Evolutionary conservation across 129 eudicot species (phyloP), one percentile per base, ranked within the genome.

Genomic region (Chrysanthemum seticuspe): DNA sequence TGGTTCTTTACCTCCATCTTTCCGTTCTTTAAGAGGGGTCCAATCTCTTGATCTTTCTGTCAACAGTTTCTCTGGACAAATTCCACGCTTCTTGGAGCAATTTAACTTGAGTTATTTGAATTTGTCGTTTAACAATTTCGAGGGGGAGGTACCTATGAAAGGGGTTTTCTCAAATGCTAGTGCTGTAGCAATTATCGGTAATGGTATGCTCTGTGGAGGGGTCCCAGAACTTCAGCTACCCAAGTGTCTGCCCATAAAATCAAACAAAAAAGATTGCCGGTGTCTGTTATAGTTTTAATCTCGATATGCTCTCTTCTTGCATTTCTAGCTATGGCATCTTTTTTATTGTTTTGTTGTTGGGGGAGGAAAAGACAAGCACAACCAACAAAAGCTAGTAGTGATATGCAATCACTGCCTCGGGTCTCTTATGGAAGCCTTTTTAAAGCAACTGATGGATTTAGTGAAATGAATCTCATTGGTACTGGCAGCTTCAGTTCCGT

Each of bases 381-480:
- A 6, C 48, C 80, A 47, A 15, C 21, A n/a, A 53, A 44, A 21
- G 54, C 47, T 14, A 48, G 74, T 14, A 34, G 70, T 52, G 5
- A 13, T 0, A 21, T 13, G 62, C 56, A 71, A 72, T 67, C 53
- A 9, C 54, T 77, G 47, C 59, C 81, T 31, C 71, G 72, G 69
- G 67, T 82, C 15, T 72, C 85, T 13, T 82, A 77, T 53, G 76
- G 78, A 61, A 72, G 66, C 57, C 70, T 82, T 40, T 72, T 73
- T 40, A 77, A 77, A 47, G 85, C 82, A 16, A 77, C 85, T 10
- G 68, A 73, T 11, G 79, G 53, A 59, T 82, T 82, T 59, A 59
- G 79, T 15, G 19, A 64, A 15, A 71, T 13, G 13, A 77, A 77
- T 44, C 67, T 77, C 48, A 77, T 82, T 8, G 82, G 85, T 5